Percentiles rank a stretch among this genome's conserved stretches.
Evolutionary conservation across 768 basidiomycete species (phyloP).

Genomic region (Hericium alpestre): DNA sequence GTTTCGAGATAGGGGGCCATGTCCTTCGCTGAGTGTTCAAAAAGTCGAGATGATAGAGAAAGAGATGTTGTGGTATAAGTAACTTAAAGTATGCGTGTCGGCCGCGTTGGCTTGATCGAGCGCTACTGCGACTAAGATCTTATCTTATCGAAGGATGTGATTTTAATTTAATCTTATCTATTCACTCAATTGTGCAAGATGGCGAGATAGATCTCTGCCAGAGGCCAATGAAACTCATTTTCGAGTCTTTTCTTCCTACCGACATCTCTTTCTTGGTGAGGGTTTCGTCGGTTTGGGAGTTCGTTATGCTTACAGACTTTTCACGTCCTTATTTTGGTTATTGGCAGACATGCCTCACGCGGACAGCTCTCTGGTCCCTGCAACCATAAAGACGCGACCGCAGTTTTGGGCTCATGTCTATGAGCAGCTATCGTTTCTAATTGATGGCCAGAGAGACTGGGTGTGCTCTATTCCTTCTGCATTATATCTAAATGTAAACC

Average conservation of each 20-base stretch:
- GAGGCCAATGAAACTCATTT: too few species aligned
- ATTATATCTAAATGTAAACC: not conserved
- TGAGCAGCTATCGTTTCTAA: constrained; percentile 46
- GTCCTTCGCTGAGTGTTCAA: constrained; percentile 3
- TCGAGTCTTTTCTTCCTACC: too few species aligned
- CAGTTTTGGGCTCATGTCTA: constrained; percentile 77
- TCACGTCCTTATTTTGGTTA: too few species aligned
- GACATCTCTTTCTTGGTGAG: too few species aligned
- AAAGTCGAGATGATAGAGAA: constrained; percentile 12
- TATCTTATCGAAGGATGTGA: constrained; percentile 8
- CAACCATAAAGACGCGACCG: constrained; percentile 55
- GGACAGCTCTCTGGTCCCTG: constrained; percentile 65
- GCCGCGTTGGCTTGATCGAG: not conserved
- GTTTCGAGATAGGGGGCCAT: constrained; percentile 75
- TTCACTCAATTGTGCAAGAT: too few species aligned
- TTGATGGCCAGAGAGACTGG: constrained; percentile 69
- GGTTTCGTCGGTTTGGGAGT: too few species aligned
- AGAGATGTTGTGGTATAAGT: not conserved
- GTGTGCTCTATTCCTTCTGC: constrained; percentile 26
- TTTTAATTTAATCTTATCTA: too few species aligned
- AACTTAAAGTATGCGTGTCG: not conserved
- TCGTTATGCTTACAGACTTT: too few species aligned
- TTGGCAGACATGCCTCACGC: constrained; percentile 64
- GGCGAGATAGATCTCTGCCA: too few species aligned
- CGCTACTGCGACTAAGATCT: constrained; percentile 4